Conservation (phyloP, 2,329 filamentous ascomycete species). For the Boeremia exigua region DNA sequence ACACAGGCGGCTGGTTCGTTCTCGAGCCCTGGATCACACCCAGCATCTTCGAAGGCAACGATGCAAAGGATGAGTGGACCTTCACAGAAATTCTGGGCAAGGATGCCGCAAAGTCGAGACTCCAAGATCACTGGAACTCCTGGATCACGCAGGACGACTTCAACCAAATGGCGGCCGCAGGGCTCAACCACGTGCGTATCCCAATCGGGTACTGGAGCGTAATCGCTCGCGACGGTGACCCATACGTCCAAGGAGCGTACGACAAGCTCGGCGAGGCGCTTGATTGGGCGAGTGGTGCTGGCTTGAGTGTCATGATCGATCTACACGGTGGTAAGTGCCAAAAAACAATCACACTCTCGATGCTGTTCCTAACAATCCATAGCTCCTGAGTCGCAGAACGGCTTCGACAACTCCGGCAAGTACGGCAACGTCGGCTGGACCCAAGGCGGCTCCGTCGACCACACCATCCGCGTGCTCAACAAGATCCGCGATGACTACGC, state of each 20-base stretch:
- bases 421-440: constrained; percentile 55
- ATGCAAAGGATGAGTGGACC: constrained; percentile 65
- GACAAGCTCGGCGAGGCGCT: constrained; percentile 63
- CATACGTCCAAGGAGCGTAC: constrained; percentile 68
- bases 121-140: constrained; percentile 64
- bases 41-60: constrained; percentile 62
- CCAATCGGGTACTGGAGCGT: constrained; percentile 72
- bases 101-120: constrained; percentile 53
- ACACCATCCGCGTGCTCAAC: constrained; percentile 53
- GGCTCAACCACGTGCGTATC: constrained; percentile 69
- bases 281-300: constrained; percentile 63
- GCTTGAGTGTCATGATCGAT: constrained; percentile 71
- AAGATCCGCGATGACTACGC: constrained; percentile 56
- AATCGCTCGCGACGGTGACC: constrained; percentile 58
- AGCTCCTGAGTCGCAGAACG: constrained; percentile 69
- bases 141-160: constrained; percentile 65
- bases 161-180: constrained; percentile 59
- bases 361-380: constrained; percentile 5
- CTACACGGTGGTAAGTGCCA: constrained; percentile 65
- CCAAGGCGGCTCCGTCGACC: constrained; percentile 50
- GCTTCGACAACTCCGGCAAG: constrained; percentile 70
- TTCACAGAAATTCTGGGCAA: constrained; percentile 58
- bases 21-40: constrained; percentile 70
- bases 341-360: neutral
- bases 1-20: constrained; percentile 70